Percentiles rank a stretch among this genome's conserved stretches.
Conservation (phyloP, 108 stramenopile species). For the Skeletonema potamos region DNA sequence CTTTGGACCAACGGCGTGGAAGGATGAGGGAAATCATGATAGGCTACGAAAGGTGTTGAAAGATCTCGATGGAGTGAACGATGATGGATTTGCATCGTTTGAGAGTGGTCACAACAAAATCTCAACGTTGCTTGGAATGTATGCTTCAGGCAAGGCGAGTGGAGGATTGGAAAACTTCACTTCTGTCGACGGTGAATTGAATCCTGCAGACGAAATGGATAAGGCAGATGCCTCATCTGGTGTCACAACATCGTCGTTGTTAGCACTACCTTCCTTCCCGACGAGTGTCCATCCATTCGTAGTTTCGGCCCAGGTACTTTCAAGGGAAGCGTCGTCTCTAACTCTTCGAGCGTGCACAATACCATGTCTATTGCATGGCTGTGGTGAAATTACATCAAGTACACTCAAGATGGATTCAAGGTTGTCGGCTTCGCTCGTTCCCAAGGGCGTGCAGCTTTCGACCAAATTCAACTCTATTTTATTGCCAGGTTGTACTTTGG, state of each 20-base stretch:
- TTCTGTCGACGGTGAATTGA: slow-evolving; percentile 13
- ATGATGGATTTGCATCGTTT: slow-evolving; percentile 2
- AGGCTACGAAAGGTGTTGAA: slow-evolving; percentile 17
- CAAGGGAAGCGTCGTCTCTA: slow-evolving; percentile 40
- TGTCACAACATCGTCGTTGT: background rate
- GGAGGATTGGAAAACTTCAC: slow-evolving; percentile 18
- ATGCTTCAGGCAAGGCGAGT: slow-evolving; percentile 14
- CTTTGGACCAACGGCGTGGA: slow-evolving; percentile 53
- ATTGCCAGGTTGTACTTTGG: slow-evolving; percentile 50
- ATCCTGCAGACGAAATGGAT: background rate
- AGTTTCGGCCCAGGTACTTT: slow-evolving; percentile 65
- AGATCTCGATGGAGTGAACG: slow-evolving; percentile 22
- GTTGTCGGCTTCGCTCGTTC: slow-evolving; percentile 9
- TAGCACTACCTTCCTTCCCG: slow-evolving; percentile 16
- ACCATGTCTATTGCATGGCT: slow-evolving; percentile 70
- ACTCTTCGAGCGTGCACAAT: slow-evolving; percentile 67
- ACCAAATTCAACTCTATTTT: slow-evolving; percentile 71
- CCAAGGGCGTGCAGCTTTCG: slow-evolving; percentile 39
- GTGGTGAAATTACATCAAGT: slow-evolving; percentile 63
- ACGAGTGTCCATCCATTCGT: slow-evolving; percentile 38
- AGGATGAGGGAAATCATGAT: slow-evolving; percentile 20
- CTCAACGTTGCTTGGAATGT: slow-evolving; percentile 17
- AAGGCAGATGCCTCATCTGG: slow-evolving; percentile 7
- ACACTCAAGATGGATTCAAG: slow-evolving; percentile 24
- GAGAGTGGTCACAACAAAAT: slow-evolving; percentile 8